These are phyloP conservation scores for Diaporthe nobilis DNA, from an alignment of 2,329 filamentous ascomycete species.

Conservation along the genomic window DNA sequence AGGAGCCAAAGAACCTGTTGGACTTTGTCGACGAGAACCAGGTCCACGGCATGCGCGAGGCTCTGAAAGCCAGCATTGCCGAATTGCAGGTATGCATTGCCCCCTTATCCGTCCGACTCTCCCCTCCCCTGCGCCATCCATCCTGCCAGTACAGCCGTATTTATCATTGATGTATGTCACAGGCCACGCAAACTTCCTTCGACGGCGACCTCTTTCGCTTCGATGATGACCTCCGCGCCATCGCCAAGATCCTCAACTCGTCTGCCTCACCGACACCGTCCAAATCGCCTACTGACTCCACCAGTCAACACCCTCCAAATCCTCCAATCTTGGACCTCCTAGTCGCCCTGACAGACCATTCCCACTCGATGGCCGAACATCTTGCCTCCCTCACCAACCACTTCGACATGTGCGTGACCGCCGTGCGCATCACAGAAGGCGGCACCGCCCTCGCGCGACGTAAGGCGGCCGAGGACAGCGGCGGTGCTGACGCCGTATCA, in stretches of 20 bases:
- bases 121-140: neutral
- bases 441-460: conserved; percentile 58
- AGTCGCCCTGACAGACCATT: conserved; percentile 78
- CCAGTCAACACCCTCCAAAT: conserved; percentile 48
- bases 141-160: neutral
- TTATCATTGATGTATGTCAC: neutral
- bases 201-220: conserved; percentile 82
- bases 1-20: conserved; percentile 74
- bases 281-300: conserved; percentile 52
- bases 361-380: conserved; percentile 84
- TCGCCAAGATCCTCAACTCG: conserved; percentile 68
- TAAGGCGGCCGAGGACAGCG: conserved; percentile 75
- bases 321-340: conserved; percentile 67
- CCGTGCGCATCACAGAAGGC: conserved; percentile 79
- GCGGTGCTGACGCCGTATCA: conserved; percentile 60
- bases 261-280: conserved; percentile 55
- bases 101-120: neutral
- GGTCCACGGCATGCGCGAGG: conserved; percentile 75
- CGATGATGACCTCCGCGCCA: conserved; percentile 78
- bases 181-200: conserved; percentile 79
- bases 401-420: conserved; percentile 93
- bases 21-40: conserved; percentile 83
- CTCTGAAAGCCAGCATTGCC: conserved; percentile 79
- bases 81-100: conserved; percentile 71
- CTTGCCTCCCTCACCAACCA: conserved; percentile 87